Base-by-base conservation (phyloP, 768 basidiomycete species). In the Fistulinella prunicolor region DNA sequence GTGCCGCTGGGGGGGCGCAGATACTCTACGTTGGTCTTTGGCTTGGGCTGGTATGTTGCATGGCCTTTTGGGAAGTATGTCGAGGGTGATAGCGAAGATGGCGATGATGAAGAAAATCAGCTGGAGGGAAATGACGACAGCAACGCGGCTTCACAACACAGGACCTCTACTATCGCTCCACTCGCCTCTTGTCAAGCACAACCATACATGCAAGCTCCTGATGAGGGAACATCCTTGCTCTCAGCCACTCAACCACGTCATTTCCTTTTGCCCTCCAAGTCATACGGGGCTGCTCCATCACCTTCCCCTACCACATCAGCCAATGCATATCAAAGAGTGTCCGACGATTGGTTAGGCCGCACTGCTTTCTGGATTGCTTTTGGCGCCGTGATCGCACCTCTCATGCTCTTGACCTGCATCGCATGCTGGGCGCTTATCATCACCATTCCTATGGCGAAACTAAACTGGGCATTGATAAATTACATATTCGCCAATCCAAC, bases 1-100 rank as follows among this genome's bases (percentile, higher is more conserved):
- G 71, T 92, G 6, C 89, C 94, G 0, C 77, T 78, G 38, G 95
- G 96, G 12, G 93, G 93, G 36, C 76, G 75, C 55, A 84, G 81
- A 41, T 98, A 95, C 64, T 81, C 90, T 3, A 80, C 79, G n/a
- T 76, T 98, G 24, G 73, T 97, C 6, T 92, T 83, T 60, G 96
- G 96, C 13, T 71, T 99, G 21, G 94, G 93, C 6, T 96, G 94
- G 89, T 99, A 99, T 65, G 79, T 97, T 44, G 81, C 82, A 19
- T 98, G 96, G 96, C 96, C 96, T 2, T 99, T 99, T 63, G 94
- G 96, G 17, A 97, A 97, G 68, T 99, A 98, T 64, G 91, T 99
- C 40, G 94, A 97, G 66, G 91, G 93, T 10, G 84, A 85, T 50
- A 64, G 72, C 20, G 72, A 73, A 30, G 66, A 73, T 4, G 61